phyloP scores from a whole-genome alignment of 2,329 filamentous ascomycete genomes.

The Monilinia vaccinii-corymbosi region DNA sequence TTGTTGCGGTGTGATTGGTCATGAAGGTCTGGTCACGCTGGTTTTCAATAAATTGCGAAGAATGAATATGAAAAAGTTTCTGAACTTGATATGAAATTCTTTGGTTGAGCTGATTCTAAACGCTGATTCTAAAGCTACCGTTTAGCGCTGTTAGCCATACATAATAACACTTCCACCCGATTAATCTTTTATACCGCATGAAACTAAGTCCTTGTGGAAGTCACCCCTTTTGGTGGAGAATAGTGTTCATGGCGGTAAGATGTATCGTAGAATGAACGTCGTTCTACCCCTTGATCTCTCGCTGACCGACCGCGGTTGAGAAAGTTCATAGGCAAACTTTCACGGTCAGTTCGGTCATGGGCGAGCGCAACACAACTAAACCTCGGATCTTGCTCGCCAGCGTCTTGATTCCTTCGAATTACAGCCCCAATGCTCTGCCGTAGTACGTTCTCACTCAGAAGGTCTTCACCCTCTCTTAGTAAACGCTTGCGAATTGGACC shows the following conservation, averaged over 20 bases:
- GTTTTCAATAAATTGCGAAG: background rate
- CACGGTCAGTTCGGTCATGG: background rate
- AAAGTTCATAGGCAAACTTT: background rate
- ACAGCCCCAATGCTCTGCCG: conserved; percentile 47
- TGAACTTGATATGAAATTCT: background rate
- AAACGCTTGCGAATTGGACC: conserved; percentile 52
- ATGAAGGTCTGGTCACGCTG: no score
- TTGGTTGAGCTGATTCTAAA: background rate
- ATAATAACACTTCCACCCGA: background rate
- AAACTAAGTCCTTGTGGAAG: background rate
- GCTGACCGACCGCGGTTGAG: background rate
- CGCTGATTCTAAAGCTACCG: background rate
- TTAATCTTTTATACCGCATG: background rate
- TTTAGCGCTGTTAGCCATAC: background rate
- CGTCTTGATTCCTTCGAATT: conserved; percentile 16
- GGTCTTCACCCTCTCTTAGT: conserved; percentile 54
- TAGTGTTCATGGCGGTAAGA: background rate
- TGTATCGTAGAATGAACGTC: background rate
- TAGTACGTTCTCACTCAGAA: conserved; percentile 66
- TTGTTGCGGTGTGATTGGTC: no score
- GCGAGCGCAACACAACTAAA: conserved; percentile 27
- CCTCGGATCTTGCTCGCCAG: conserved; percentile 23
- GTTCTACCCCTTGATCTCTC: background rate
- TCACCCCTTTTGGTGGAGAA: background rate
- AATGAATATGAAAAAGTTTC: no score